A percentile compares a stretch with the other conserved stretches of the same genome.
Conservation (phyloP, 192 early-diverging fungal species). For the Mycoemilia scoparia region DNA sequence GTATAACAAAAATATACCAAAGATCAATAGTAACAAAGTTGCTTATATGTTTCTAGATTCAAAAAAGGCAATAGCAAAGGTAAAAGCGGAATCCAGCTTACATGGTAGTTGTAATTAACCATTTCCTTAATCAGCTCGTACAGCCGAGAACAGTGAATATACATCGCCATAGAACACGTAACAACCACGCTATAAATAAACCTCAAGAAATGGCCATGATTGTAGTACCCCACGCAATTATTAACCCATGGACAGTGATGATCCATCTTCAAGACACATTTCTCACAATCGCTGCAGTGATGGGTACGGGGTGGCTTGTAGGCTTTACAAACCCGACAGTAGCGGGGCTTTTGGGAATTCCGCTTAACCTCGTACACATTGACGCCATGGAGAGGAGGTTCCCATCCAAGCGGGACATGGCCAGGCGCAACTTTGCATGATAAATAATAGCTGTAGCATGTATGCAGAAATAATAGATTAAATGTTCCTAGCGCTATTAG, state of each 20-base stretch:
- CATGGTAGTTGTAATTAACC: conserved; percentile 29
- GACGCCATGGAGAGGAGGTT: conserved; percentile 18
- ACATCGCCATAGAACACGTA: conserved; percentile 62
- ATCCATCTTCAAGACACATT: conserved; percentile 71
- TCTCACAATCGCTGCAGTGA: conserved; percentile 55
- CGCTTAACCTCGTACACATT: conserved; percentile 47
- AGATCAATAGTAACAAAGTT: conserved; percentile 12
- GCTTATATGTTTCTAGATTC: conserved; percentile 29
- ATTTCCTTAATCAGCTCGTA: conserved; percentile 28
- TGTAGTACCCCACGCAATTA: conserved; percentile 58
- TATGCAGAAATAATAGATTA: conserved; percentile 53
- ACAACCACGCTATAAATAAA: conserved; percentile 35
- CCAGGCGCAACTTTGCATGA: conserved; percentile 65
- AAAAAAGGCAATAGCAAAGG: conserved; percentile 36
- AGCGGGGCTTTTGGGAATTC: conserved; percentile 45
- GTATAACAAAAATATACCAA: conserved; percentile 6
- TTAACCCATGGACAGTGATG: conserved; percentile 86
- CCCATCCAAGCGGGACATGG: conserved; percentile 37
- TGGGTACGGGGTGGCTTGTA: conserved; percentile 67
- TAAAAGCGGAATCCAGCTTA: conserved; percentile 39
- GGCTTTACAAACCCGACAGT: conserved; percentile 39
- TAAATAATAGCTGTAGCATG: conserved; percentile 79
- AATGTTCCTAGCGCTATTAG: conserved; percentile 44
- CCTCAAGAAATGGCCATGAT: conserved; percentile 57
- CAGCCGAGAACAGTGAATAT: conserved; percentile 61